These are phyloP conservation scores for Pachyrhizus erosus DNA, from an alignment of 306 rosid genomes.

Conservation along the genomic window DNA sequence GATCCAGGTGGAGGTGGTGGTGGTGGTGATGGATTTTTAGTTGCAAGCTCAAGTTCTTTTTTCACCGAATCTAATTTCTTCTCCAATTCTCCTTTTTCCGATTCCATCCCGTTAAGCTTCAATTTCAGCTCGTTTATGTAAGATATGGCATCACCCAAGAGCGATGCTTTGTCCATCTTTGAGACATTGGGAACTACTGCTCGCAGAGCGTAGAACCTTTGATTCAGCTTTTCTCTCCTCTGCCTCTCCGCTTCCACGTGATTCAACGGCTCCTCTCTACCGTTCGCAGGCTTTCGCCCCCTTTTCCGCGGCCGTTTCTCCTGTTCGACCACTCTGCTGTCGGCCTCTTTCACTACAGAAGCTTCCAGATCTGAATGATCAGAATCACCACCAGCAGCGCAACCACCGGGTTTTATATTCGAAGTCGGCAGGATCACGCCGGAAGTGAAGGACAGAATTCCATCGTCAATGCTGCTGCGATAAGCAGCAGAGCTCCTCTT, in stretches of 20 bases:
- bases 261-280: conserved; percentile 85
- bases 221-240: conserved; percentile 86
- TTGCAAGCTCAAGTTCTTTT: conserved; percentile 55
- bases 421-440: conserved; percentile 61
- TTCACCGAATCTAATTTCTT: conserved; percentile 64
- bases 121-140: conserved; percentile 76
- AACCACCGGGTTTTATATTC: conserved; percentile 44
- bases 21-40: conserved; percentile 40
- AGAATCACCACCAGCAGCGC: conserved; percentile 29
- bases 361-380: conserved; percentile 86
- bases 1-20: neutral
- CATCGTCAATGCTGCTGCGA: conserved; percentile 72
- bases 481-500: conserved; percentile 69
- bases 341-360: conserved; percentile 71
- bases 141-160: conserved; percentile 78
- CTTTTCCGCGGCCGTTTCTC: conserved; percentile 82
- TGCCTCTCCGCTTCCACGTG: conserved; percentile 92
- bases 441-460: conserved; percentile 77
- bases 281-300: conserved; percentile 89
- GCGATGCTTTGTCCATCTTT: conserved; percentile 93
- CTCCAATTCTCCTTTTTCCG: conserved; percentile 64
- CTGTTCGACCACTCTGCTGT: conserved; percentile 64
- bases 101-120: conserved; percentile 64
- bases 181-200: conserved; percentile 92
- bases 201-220: conserved; percentile 81